Conservation (phyloP, 441 rosid genomes). For the Syzygium syzygioides region DNA sequence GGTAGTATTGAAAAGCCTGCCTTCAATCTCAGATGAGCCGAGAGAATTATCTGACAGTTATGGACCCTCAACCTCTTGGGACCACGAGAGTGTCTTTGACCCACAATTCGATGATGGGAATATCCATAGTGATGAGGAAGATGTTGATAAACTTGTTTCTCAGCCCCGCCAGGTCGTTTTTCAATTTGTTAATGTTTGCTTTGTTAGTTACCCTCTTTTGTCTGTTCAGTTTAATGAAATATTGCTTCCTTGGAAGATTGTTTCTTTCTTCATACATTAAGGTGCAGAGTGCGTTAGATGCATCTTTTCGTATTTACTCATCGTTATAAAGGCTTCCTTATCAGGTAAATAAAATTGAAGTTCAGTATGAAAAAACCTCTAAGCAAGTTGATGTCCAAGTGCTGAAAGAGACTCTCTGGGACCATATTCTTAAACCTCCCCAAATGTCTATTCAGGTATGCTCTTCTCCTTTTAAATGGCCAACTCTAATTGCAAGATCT, state of each 20-base stretch:
- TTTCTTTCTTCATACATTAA: neutral
- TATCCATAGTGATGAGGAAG: conserved; percentile 56
- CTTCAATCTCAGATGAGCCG: conserved; percentile 40
- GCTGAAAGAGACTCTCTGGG: conserved; percentile 86
- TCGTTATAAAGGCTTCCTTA: conserved; percentile 1
- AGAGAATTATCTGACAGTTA: conserved; percentile 38
- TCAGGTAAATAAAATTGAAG: conserved; percentile 80
- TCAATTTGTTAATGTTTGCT: neutral
- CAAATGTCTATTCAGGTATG: conserved; percentile 38
- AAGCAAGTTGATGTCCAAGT: conserved; percentile 89
- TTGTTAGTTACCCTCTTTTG: neutral
- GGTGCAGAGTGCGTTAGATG: neutral
- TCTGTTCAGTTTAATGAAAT: neutral
- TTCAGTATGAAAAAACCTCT: conserved; percentile 73
- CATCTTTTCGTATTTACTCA: neutral
- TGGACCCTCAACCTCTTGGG: conserved; percentile 59
- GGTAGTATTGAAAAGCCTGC: neutral
- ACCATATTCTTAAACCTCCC: conserved; percentile 48
- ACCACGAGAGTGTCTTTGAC: conserved; percentile 38
- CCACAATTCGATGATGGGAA: conserved; percentile 43
- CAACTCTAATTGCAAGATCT: neutral
- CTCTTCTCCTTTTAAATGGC: neutral
- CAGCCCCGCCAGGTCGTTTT: conserved; percentile 83
- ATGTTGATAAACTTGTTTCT: conserved; percentile 54
- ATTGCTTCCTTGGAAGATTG: neutral